Base-by-base conservation (phyloP, 1,284 basidiomycete genomes). In the Ustilago shanxiensis region DNA sequence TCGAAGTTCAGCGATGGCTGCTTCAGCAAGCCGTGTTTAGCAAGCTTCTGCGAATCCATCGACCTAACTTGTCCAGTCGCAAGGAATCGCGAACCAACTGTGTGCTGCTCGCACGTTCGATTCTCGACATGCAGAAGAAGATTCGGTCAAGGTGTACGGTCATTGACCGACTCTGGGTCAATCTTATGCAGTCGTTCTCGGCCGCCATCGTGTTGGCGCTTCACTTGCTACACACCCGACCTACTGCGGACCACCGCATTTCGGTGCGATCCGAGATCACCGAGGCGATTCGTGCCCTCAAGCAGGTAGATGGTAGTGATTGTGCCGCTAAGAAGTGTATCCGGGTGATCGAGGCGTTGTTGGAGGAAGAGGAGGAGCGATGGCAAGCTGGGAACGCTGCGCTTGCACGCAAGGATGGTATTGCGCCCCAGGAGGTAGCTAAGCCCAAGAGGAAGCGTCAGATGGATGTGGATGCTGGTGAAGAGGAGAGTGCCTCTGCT, bases 1-100 rank as follows among this genome's bases (percentile, higher is more conserved):
- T 79, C 54, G 81, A 83, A 62, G 78, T 85, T 45, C 79, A 84
- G 58, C 73, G 83, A 13, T 85, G 82, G 81, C 60, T 84, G 33
- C 72, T 85, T 28, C 80, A 83, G 67, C 83, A 84, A 66, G 67
- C 61, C 22, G 76, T 84, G 2, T 84, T 85, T 59, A 79, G 79
- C 74, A 80, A 81, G 66, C 73, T 85, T 5, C 62, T 85, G 14
- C 70, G 74, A 22, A 71, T 85, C 18, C 83, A 85, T 49, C 78
- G 83, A 18, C 74, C 75, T 16, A 72, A 74, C 20, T 60, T 85
- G 31, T 73, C 72, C 26, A 79, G 72, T 52, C 63, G 75, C 24
- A 69, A 75, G 35, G 72, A 77, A 59, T 79, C 76, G 35, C 71
- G 83, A 16, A 71, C 65, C 55, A 80, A 77, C 52, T 84, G 83